Evolutionary conservation across 371 early-diverging fungal species (phyloP).

Genomic region (Mortierella sp.): DNA sequence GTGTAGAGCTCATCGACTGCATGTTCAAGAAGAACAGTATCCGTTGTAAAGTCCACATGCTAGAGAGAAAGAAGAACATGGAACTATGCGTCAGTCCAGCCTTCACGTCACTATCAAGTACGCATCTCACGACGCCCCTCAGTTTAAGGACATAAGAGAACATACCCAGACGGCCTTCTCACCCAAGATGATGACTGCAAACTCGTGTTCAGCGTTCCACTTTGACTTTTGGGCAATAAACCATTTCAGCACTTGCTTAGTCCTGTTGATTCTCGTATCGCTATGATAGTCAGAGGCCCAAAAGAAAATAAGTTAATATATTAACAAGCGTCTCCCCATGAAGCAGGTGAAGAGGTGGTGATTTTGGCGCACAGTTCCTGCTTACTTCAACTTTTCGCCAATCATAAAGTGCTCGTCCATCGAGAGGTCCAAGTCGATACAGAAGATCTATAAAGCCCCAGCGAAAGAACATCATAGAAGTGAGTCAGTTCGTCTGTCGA

Average conservation of each 20-base stretch:
- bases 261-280: slow-evolving; percentile 50
- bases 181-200: slow-evolving; percentile 59
- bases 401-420: slow-evolving; percentile 49
- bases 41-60: slow-evolving; percentile 54
- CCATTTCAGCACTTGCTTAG: slow-evolving; percentile 61
- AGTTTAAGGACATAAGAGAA: neutral
- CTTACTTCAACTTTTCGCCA: slow-evolving; percentile 34
- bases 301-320: neutral
- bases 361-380: neutral
- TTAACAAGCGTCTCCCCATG: neutral
- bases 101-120: neutral
- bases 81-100: neutral
- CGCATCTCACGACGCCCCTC: neutral
- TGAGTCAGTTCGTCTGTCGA: neutral
- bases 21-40: slow-evolving; percentile 30
- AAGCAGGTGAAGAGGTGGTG: neutral
- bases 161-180: slow-evolving; percentile 58
- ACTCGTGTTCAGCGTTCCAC: slow-evolving; percentile 53
- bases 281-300: neutral
- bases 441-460: slow-evolving; percentile 30
- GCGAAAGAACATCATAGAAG: neutral
- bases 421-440: slow-evolving; percentile 46
- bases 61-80: neutral
- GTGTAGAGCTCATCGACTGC: slow-evolving; percentile 53
- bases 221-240: slow-evolving; percentile 60